A percentile compares a stretch with the other conserved stretches of the same genome.
phyloP scores from a whole-genome alignment of 352 stramenopile genomes.

The Phytophthora pini region DNA sequence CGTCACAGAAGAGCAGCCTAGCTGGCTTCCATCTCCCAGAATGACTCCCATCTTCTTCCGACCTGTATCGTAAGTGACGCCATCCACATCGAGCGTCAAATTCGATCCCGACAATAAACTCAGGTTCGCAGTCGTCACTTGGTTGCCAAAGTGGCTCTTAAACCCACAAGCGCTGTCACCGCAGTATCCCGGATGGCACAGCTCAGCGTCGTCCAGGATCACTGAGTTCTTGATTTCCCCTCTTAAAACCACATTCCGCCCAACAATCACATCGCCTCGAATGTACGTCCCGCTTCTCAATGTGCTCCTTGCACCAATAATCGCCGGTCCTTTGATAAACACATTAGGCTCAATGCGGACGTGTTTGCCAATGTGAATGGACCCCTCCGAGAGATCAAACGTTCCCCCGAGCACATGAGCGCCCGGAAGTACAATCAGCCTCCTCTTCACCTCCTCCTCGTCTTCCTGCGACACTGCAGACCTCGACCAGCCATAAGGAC shows the following conservation, averaged over 20 bases:
- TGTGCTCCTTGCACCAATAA: slow-evolving; percentile 70
- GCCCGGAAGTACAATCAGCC: slow-evolving; percentile 56
- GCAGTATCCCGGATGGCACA: slow-evolving; percentile 79
- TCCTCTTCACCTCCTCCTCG: slow-evolving; percentile 42
- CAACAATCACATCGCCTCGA: slow-evolving; percentile 71
- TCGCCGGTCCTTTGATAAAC: slow-evolving; percentile 76
- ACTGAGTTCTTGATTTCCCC: slow-evolving; percentile 79
- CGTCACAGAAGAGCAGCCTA: slow-evolving; percentile 76
- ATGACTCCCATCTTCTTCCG: slow-evolving; percentile 77
- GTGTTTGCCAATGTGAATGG: slow-evolving; percentile 67
- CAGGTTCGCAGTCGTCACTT: slow-evolving; percentile 83
- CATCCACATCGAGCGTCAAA: slow-evolving; percentile 40
- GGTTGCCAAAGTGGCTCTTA: slow-evolving; percentile 86
- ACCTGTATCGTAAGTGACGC: slow-evolving; percentile 60
- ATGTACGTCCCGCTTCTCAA: slow-evolving; percentile 74
- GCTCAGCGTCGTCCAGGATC: slow-evolving; percentile 74
- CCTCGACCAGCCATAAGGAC: slow-evolving; percentile 40
- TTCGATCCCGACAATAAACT: slow-evolving; percentile 56
- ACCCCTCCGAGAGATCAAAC: slow-evolving; percentile 76
- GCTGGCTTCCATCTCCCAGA: slow-evolving; percentile 71
- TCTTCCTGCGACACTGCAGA: slow-evolving; percentile 39
- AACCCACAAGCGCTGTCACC: slow-evolving; percentile 77
- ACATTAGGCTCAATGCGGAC: slow-evolving; percentile 73
- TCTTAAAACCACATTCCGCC: slow-evolving; percentile 63
- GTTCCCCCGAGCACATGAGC: slow-evolving; percentile 61